Evolutionary conservation across 768 basidiomycete species (phyloP).

Genomic region (Agaricus sinodeliciosus): DNA sequence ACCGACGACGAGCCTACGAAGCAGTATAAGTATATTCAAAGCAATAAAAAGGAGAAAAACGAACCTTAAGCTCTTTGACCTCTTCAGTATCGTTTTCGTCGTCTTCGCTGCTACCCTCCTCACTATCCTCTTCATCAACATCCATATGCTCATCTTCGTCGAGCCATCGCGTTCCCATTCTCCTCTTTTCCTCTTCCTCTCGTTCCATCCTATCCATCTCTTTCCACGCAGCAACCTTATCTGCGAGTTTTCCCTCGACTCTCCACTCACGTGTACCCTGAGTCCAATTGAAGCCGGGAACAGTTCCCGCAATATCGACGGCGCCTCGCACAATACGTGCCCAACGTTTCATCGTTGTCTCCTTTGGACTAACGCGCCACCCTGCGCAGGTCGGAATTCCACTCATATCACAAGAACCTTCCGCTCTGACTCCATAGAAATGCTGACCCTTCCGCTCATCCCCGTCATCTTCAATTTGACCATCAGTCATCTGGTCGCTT

Average conservation of each 20-base stretch:
- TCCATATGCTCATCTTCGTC: conserved; percentile 62
- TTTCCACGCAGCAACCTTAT: conserved; percentile 65
- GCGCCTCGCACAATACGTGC: conserved; percentile 66
- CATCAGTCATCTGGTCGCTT: conserved; percentile 55
- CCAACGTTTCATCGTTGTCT: conserved; percentile 50
- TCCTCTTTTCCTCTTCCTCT: conserved; percentile 62
- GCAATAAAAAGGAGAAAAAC: conserved; percentile 12
- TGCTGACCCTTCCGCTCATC: conserved; percentile 30
- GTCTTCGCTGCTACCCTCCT: conserved; percentile 45
- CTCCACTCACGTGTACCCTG: conserved; percentile 55
- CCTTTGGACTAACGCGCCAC: conserved; percentile 6
- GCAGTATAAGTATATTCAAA: conserved; percentile 13
- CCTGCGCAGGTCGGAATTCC: neutral
- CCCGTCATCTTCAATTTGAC: conserved; percentile 75
- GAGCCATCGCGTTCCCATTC: conserved; percentile 52
- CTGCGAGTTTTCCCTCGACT: conserved; percentile 57
- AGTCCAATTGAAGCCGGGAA: conserved; percentile 72
- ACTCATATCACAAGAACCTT: neutral
- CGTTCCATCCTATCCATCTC: conserved; percentile 62
- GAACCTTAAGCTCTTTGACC: conserved; percentile 76
- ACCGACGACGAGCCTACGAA: conserved; percentile 62
- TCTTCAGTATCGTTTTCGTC: conserved; percentile 67
- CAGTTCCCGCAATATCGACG: conserved; percentile 56
- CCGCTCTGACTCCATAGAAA: conserved; percentile 1
- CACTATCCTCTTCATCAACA: conserved; percentile 50